phyloP scores from a whole-genome alignment of 2,329 filamentous ascomycete genomes.

The Colletotrichum trifolii region DNA sequence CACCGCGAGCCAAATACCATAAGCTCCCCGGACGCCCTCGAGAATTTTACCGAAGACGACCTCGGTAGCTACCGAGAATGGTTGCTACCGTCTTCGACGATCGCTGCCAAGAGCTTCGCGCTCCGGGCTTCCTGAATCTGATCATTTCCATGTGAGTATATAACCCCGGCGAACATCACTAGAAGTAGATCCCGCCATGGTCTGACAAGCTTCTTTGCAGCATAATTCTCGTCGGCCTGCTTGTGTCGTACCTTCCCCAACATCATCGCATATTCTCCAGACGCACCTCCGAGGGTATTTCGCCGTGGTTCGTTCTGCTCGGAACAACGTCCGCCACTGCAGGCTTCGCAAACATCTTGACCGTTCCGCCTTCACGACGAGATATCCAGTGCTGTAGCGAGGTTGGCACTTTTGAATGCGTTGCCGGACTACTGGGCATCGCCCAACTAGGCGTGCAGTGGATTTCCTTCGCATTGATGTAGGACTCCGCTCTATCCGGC shows the following conservation, averaged over 20 bases:
- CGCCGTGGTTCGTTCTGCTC: conserved; percentile 94
- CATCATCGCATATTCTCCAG: conserved; percentile 90
- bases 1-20: neutral
- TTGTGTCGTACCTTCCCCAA: conserved; percentile 94
- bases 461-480: conserved; percentile 94
- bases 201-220: conserved; percentile 48
- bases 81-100: conserved; percentile 39
- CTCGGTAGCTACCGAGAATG: conserved; percentile 4
- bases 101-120: conserved; percentile 63
- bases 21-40: neutral
- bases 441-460: conserved; percentile 92
- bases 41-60: neutral
- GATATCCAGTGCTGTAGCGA: conserved; percentile 89
- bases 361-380: conserved; percentile 82
- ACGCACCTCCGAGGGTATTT: conserved; percentile 91
- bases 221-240: conserved; percentile 85
- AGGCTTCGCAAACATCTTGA: conserved; percentile 91
- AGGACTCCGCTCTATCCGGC: conserved; percentile 46
- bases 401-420: conserved; percentile 84
- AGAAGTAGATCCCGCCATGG: neutral
- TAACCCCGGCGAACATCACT: no score
- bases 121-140: conserved; percentile 65
- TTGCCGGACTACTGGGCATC: conserved; percentile 87
- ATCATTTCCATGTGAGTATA: conserved; percentile 64
- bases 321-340: conserved; percentile 90